Percentiles rank a stretch among this genome's conserved stretches.
Evolutionary conservation across 2,329 filamentous ascomycete genomes (phyloP).

Genomic region (Fusarium sp.): DNA sequence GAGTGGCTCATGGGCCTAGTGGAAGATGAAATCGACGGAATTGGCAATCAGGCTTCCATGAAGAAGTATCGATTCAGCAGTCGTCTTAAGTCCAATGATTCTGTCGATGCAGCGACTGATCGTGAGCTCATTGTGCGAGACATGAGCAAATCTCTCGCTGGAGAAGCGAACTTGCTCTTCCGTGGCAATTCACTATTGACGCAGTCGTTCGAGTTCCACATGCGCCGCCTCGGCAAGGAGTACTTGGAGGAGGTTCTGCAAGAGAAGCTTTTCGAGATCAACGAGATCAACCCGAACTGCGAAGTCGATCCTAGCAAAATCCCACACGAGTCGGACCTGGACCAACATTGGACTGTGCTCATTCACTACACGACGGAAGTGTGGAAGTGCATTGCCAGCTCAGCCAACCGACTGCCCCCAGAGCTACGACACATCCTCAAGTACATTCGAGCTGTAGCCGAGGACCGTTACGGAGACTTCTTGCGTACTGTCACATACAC

Average conservation of each 20-base stretch:
- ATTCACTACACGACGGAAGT: slow-evolving; percentile 81
- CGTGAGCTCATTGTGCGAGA: slow-evolving; percentile 79
- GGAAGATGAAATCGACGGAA: slow-evolving; percentile 96
- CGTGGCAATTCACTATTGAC: slow-evolving; percentile 94
- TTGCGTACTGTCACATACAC: slow-evolving; percentile 90
- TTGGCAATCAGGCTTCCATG: slow-evolving; percentile 81
- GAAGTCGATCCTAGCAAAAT: slow-evolving; percentile 93
- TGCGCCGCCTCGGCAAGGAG: slow-evolving; percentile 92
- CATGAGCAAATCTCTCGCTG: slow-evolving; percentile 80
- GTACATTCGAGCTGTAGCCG: slow-evolving; percentile 90
- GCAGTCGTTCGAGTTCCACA: slow-evolving; percentile 92
- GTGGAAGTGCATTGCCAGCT: slow-evolving; percentile 84
- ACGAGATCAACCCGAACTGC: slow-evolving; percentile 89
- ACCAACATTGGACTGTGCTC: slow-evolving; percentile 84
- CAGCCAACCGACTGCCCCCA: slow-evolving; percentile 78
- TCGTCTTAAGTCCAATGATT: slow-evolving; percentile 77
- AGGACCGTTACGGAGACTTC: slow-evolving; percentile 94
- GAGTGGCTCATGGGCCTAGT: slow-evolving; percentile 95
- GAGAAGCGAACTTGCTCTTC: slow-evolving; percentile 94
- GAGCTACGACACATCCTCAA: slow-evolving; percentile 88
- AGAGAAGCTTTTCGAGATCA: slow-evolving; percentile 89
- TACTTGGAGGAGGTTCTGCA: slow-evolving; percentile 88
- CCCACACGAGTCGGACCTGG: slow-evolving; percentile 71
- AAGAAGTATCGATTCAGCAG: slow-evolving; percentile 79
- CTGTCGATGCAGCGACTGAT: slow-evolving; percentile 69